phyloP scores from a whole-genome alignment of 208 protist genomes.

The Lotmaria passim region DNA sequence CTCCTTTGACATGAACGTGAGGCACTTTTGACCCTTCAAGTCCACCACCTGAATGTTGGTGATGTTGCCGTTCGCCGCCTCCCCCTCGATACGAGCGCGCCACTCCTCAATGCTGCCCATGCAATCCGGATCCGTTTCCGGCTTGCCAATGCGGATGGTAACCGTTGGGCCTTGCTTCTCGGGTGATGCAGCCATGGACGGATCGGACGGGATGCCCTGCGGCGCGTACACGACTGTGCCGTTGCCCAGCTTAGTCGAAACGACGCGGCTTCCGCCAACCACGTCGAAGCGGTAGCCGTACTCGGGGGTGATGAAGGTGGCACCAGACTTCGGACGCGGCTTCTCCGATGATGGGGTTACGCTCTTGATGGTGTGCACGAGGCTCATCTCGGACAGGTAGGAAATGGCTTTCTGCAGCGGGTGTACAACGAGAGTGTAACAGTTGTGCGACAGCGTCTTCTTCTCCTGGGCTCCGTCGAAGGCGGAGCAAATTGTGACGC shows the following conservation, averaged over 20 bases:
- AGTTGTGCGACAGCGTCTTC: slow-evolving; percentile 57
- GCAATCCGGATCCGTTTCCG: slow-evolving; percentile 77
- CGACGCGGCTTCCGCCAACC: slow-evolving; percentile 52
- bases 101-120: slow-evolving; percentile 67
- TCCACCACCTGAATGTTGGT: slow-evolving; percentile 46
- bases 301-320: slow-evolving; percentile 55
- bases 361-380: slow-evolving; percentile 55
- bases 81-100: slow-evolving; percentile 60
- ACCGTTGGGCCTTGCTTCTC: slow-evolving; percentile 68
- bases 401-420: slow-evolving; percentile 69
- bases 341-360: slow-evolving; percentile 40
- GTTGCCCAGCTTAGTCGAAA: slow-evolving; percentile 71
- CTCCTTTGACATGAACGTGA: slow-evolving; percentile 73
- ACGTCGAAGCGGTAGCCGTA: slow-evolving; percentile 70
- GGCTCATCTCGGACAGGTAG: slow-evolving; percentile 44
- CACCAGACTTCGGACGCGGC: slow-evolving; percentile 47
- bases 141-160: slow-evolving; percentile 71
- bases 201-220: slow-evolving; percentile 50
- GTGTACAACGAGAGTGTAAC: slow-evolving; percentile 59
- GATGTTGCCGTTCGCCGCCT: slow-evolving; percentile 54
- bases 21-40: slow-evolving; percentile 56
- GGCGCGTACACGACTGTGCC: slow-evolving; percentile 74
- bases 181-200: slow-evolving; percentile 30
- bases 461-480: slow-evolving; percentile 62
- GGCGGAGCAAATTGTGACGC: slow-evolving; percentile 49